phyloP scores from a whole-genome alignment of 805 yeast species.

The Ogataea nakhonphanomensis region DNA sequence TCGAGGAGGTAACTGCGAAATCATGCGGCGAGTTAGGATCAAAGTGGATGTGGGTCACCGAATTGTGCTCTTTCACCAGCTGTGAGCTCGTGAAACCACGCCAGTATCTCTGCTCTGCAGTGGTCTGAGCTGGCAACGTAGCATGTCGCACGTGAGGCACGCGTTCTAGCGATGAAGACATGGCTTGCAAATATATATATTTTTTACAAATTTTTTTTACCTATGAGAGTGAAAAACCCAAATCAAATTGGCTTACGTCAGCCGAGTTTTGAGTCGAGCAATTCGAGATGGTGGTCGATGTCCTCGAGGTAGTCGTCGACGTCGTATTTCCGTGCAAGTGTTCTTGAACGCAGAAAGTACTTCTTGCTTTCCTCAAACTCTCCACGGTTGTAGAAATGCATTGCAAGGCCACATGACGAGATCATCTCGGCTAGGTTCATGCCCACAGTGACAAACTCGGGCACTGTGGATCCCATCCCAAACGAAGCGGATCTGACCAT shows the following conservation, averaged over 20 bases:
- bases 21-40: conserved; percentile 85
- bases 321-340: conserved; percentile 16
- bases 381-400: conserved; percentile 11
- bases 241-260: not conserved
- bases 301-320: conserved; percentile 18
- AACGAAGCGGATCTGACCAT: conserved; percentile 14
- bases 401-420: conserved; percentile 18
- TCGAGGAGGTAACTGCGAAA: conserved; percentile 88
- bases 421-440: conserved; percentile 18
- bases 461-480: conserved; percentile 10
- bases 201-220: conserved; percentile 8
- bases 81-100: conserved; percentile 80
- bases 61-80: conserved; percentile 87
- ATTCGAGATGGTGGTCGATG: conserved; percentile 13
- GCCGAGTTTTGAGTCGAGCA: conserved; percentile 4
- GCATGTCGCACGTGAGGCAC: conserved; percentile 66
- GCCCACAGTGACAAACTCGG: conserved; percentile 15
- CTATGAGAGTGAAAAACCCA: not conserved
- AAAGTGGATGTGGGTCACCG: conserved; percentile 83
- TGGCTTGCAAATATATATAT: conserved; percentile 28
- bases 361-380: conserved; percentile 13
- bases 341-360: conserved; percentile 17
- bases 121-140: conserved; percentile 75
- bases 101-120: conserved; percentile 95
- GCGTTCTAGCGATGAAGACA: conserved; percentile 74